Evolutionary conservation across 2,329 filamentous ascomycete genomes (phyloP).

Genomic region (Westerdykella ornata): DNA sequence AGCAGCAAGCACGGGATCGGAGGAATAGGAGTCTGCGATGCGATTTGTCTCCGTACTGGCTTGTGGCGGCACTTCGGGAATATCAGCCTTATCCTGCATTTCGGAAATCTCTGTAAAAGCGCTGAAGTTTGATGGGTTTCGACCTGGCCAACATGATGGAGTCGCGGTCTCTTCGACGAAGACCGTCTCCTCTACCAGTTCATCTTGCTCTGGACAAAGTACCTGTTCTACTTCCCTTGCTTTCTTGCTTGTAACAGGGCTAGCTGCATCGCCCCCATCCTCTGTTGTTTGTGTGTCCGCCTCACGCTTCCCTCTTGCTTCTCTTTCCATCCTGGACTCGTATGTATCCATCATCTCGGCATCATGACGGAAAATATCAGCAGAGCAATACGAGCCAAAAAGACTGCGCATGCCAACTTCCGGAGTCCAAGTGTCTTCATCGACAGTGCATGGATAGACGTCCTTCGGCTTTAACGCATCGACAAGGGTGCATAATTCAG

Average conservation of each 20-base stretch:
- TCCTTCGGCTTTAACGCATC: constrained; percentile 63
- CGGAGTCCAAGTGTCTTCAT: constrained; percentile 57
- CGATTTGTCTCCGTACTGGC: too few relatives aligned
- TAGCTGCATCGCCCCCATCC: constrained; percentile 1
- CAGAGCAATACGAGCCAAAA: constrained; percentile 65
- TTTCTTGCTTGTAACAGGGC: constrained; percentile 1
- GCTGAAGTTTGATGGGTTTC: neutral
- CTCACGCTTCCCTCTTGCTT: constrained; percentile 8
- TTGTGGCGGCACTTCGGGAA: too few relatives aligned
- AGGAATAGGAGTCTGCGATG: too few relatives aligned
- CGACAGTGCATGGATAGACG: constrained; percentile 71
- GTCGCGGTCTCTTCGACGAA: too few relatives aligned
- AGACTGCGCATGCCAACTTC: constrained; percentile 58
- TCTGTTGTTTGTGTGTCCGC: constrained; percentile 10
- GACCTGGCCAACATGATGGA: neutral
- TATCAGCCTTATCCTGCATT: too few relatives aligned
- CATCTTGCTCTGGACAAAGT: too few relatives aligned
- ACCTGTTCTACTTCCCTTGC: neutral
- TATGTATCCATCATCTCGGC: constrained; percentile 47
- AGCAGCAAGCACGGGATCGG: too few relatives aligned
- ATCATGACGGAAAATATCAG: constrained; percentile 59
- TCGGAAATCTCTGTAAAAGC: too few relatives aligned
- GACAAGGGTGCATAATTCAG: constrained; percentile 68
- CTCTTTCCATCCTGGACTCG: constrained; percentile 9
- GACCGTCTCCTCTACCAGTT: too few relatives aligned